Conservation (phyloP, 1,284 basidiomycete species). For the Rhodotorula sp. region DNA sequence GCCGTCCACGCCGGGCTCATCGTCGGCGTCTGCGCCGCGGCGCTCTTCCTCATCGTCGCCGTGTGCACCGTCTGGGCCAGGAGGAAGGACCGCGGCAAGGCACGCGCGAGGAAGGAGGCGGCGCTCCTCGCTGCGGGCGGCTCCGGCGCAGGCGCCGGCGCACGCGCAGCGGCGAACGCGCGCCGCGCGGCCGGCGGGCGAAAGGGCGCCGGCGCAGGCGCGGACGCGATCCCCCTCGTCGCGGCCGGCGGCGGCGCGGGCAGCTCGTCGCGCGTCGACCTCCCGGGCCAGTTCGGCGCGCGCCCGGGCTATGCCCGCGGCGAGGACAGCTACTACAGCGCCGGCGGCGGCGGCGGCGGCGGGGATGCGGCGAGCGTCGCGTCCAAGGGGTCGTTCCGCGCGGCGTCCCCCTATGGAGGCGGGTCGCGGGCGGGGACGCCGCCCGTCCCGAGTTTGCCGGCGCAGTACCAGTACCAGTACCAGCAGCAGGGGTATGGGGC, state of each 20-base stretch:
- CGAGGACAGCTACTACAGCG: not conserved
- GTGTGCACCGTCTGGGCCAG: slow-evolving; percentile 37
- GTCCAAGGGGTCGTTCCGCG: not conserved
- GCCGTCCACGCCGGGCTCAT: slow-evolving; percentile 36
- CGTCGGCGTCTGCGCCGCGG: slow-evolving; percentile 27
- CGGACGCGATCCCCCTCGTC: slow-evolving; percentile 28
- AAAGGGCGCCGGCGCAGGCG: not conserved
- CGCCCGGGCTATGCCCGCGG: not conserved
- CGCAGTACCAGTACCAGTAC: slow-evolving; percentile 12
- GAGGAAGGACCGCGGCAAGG: slow-evolving; percentile 8
- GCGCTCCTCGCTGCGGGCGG: not conserved
- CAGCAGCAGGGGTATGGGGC: not conserved
- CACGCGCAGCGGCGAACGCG: not conserved
- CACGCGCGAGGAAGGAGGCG: slow-evolving; percentile 2
- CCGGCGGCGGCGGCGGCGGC: not conserved
- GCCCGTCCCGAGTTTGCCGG: slow-evolving; percentile 19
- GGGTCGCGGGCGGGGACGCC: not conserved
- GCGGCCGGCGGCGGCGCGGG: slow-evolving; percentile 3
- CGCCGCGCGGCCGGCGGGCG: not conserved
- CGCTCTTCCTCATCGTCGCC: slow-evolving; percentile 36
- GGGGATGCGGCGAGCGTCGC: not conserved
- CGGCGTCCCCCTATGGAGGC: slow-evolving; percentile 1
- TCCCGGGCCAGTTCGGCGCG: not conserved
- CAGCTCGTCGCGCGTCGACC: not conserved
- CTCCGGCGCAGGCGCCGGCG: not conserved